Evolutionary conservation across 306 rosid genomes (phyloP), one percentile per base, ranked within the genome.

Genomic region (Pterocarpus santalinus): DNA sequence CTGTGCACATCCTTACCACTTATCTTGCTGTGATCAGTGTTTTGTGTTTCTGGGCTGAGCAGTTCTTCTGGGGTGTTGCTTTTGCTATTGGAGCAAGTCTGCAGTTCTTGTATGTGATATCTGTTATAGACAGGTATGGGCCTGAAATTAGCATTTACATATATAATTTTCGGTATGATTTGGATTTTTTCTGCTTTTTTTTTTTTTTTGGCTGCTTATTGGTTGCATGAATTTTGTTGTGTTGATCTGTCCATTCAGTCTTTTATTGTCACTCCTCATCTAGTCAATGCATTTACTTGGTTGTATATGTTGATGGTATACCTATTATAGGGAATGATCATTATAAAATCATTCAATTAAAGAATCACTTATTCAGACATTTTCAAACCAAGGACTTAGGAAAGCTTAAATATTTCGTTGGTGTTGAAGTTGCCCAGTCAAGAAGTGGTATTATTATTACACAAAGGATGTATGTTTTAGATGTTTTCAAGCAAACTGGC

Each of bases 11-110:
- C 79, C 91, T 95, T 87, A 93, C 98, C 43, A 93, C 98, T 5
- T 95, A 91, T 80, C 99, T 93, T 75, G 97, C 98, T 67, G 98
- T 95, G 64, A 84, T 95, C 77, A 91, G 99, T 83, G 99, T 95
- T 82, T 87, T 93, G 86, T 93, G 92, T 79, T 95, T 95, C 73
- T 95, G 98, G 99, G 91, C 90, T 17, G 72, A 89, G 5, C 93
- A 89, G 82, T 87, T 93, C 80, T 93, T 95, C 82, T 95, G 97
- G 96, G 99, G 99, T 8, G 97, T 93, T 61, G 88, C 91, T 52
- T 95, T 93, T 81, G 91, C 96, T 9, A 84, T 90, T 81, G 98
- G 94, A 9, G 97, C 98, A 7, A 85, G 82, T 3, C 72, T 95
- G 88, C 94, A 93, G 86, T 93, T 95, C 87, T 79, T 95, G 83